phyloP scores from a whole-genome alignment of 768 basidiomycete genomes.

The Phanerochaete sordida region DNA sequence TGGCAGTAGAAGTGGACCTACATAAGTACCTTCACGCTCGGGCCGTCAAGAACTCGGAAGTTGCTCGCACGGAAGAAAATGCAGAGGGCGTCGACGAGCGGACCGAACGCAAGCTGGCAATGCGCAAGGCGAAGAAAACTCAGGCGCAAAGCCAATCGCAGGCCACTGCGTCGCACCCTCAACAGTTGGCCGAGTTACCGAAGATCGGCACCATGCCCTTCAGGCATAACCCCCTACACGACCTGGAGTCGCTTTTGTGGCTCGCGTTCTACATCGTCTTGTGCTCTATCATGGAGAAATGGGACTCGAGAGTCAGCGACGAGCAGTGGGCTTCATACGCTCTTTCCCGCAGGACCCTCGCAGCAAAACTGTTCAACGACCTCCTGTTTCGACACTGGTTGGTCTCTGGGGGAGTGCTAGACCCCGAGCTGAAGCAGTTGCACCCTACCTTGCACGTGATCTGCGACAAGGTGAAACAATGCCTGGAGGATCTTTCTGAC shows the following conservation, averaged over 20 bases:
- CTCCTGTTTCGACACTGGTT: neutral
- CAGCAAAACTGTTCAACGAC: neutral
- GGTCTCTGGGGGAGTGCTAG: too few species aligned
- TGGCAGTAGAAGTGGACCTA: neutral
- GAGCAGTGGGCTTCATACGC: neutral
- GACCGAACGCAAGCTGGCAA: neutral
- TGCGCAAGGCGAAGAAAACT: neutral
- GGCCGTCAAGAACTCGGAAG: neutral
- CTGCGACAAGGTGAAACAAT: neutral
- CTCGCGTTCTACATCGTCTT: conserved; percentile 8
- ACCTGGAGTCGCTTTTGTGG: conserved; percentile 15
- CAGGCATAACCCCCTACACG: conserved; percentile 11
- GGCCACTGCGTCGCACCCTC: too few species aligned
- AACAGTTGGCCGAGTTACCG: neutral
- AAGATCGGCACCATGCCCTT: neutral
- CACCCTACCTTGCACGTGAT: neutral
- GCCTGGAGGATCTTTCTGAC: neutral
- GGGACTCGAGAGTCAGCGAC: neutral
- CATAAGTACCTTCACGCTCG: neutral
- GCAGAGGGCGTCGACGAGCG: too few species aligned
- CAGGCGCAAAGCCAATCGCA: too few species aligned
- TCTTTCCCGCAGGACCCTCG: neutral
- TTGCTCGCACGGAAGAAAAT: neutral
- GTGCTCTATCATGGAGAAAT: neutral
- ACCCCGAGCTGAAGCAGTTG: neutral